Conservation (phyloP, 2,329 filamentous ascomycete genomes). For the Fusarium stilboides region DNA sequence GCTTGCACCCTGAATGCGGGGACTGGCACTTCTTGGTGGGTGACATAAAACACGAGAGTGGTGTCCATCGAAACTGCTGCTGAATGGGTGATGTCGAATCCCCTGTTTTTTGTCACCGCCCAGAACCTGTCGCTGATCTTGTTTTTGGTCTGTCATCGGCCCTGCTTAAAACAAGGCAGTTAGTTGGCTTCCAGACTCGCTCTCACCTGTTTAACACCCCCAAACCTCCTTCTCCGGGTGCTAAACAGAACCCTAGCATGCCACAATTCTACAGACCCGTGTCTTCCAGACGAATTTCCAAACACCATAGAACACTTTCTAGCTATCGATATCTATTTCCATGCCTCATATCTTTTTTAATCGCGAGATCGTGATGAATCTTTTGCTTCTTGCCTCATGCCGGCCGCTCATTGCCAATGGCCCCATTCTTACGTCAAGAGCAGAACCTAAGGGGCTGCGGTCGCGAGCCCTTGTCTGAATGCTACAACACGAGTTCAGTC, state of each 20-base stretch:
- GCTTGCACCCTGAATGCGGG: conserved; percentile 35
- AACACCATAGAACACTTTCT: background rate
- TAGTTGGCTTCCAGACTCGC: conserved; percentile 18
- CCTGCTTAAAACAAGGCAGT: conserved; percentile 12
- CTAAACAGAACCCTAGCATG: conserved; percentile 6
- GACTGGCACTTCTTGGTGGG: conserved; percentile 3
- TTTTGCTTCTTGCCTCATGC: background rate
- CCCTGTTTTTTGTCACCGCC: conserved; percentile 27
- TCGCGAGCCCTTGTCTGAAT: conserved; percentile 6
- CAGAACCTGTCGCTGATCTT: conserved; percentile 49
- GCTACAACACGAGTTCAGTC: background rate
- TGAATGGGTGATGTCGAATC: no score
- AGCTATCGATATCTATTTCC: background rate
- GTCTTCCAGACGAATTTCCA: background rate
- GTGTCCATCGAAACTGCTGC: no score
- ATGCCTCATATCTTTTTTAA: background rate
- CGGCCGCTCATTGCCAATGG: background rate
- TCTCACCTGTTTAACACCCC: background rate
- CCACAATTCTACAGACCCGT: conserved; percentile 1
- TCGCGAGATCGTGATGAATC: background rate
- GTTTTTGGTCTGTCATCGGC: conserved; percentile 56
- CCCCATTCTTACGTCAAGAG: conserved; percentile 34
- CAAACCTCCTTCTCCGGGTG: background rate
- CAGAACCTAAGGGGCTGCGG: conserved; percentile 2
- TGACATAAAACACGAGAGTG: no score